Conservation (phyloP, 768 basidiomycete species). For the Lactarius evosmus region DNA sequence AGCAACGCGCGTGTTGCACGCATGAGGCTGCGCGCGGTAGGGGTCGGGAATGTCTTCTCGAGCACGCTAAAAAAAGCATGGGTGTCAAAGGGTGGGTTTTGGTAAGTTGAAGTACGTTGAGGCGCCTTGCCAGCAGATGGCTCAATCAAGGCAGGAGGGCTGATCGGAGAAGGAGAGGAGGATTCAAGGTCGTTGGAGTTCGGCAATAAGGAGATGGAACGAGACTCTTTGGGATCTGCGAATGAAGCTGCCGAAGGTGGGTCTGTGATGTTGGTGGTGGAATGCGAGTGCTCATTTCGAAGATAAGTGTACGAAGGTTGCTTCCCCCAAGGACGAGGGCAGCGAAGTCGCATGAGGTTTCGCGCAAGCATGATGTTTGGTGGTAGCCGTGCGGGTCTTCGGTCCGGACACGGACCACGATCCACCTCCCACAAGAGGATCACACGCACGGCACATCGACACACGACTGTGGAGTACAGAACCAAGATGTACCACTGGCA, state of each 20-base stretch:
- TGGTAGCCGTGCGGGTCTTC: neutral
- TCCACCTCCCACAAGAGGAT: neutral
- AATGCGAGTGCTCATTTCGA: conserved; percentile 2
- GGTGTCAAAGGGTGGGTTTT: conserved; percentile 78
- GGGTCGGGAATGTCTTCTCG: conserved; percentile 70
- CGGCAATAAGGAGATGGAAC: conserved; percentile 16
- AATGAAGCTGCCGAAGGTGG: conserved; percentile 4
- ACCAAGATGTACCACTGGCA: too few species aligned
- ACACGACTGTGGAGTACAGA: too few species aligned
- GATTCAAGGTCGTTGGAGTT: conserved; percentile 7
- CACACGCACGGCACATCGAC: too few species aligned
- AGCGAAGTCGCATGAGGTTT: conserved; percentile 8
- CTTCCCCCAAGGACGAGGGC: conserved; percentile 11
- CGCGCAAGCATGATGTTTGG: conserved; percentile 15
- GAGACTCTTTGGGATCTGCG: conserved; percentile 9
- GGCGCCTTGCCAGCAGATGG: neutral
- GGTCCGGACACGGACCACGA: neutral
- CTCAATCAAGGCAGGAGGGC: conserved; percentile 17
- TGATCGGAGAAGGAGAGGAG: conserved; percentile 2
- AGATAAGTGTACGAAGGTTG: conserved; percentile 8
- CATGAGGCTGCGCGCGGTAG: conserved; percentile 77
- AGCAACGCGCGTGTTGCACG: conserved; percentile 77
- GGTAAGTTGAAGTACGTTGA: conserved; percentile 41
- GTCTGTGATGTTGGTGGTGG: neutral
- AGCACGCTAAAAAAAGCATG: conserved; percentile 70